Evolutionary conservation across 768 basidiomycete species (phyloP).

Genomic region (Trametes elegans): DNA sequence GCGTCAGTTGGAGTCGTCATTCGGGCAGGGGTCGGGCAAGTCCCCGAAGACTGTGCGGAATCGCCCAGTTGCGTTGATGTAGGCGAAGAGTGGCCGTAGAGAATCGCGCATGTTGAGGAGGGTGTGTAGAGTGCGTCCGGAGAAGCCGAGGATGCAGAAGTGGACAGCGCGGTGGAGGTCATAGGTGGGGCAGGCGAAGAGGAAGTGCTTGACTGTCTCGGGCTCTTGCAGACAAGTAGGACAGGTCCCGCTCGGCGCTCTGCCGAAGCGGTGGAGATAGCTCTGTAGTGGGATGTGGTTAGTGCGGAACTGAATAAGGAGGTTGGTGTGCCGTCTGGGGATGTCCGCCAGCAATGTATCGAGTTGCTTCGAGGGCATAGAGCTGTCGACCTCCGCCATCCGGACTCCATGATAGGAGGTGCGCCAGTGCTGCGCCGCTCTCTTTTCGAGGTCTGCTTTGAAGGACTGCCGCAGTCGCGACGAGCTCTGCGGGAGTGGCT

Average conservation of each 20-base stretch:
- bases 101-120: neutral
- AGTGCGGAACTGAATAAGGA: neutral
- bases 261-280: slow-evolving; percentile 20
- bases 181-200: slow-evolving; percentile 12
- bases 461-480: slow-evolving; percentile 1
- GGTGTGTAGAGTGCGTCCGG: neutral
- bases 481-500: slow-evolving; percentile 4
- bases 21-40: neutral
- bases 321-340: neutral
- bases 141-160: neutral
- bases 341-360: neutral
- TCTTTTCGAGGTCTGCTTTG: neutral
- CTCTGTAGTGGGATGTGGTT: slow-evolving; percentile 28
- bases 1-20: neutral
- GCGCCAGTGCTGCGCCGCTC: neutral
- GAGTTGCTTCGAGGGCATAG: neutral
- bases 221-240: neutral
- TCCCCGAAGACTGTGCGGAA: neutral
- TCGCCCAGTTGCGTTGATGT: neutral
- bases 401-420: neutral
- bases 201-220: slow-evolving; percentile 17
- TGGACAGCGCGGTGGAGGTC: neutral
- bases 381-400: neutral
- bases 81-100: neutral
- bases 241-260: neutral